phyloP scores from a whole-genome alignment of 148 eudicot genomes.

The Rhododendron mucronatum region DNA sequence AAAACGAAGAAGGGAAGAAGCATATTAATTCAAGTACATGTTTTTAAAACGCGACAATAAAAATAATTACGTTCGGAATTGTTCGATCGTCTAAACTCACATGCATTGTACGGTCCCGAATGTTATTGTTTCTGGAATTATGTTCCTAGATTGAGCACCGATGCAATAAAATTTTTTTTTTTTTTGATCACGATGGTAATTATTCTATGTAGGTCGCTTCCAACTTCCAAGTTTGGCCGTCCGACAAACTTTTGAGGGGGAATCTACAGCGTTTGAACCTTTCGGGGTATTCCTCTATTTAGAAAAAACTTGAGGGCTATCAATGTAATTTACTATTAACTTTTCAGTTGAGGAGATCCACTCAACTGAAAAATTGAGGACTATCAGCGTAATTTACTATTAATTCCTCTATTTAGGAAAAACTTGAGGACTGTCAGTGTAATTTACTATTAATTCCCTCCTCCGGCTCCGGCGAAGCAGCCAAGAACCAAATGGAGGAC shows the following conservation, averaged over 20 bases:
- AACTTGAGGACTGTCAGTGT: not conserved
- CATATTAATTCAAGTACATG: too few relatives aligned
- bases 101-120: too few relatives aligned
- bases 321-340: not conserved
- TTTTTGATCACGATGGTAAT: too few relatives aligned
- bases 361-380: not conserved
- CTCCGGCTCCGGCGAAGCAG: not conserved
- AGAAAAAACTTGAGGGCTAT: not conserved
- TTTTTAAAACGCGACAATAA: too few relatives aligned
- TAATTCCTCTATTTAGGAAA: too few relatives aligned
- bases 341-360: too few relatives aligned
- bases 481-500: slow-evolving; percentile 8
- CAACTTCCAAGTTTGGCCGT: not conserved
- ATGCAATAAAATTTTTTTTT: too few relatives aligned
- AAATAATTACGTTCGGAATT: too few relatives aligned
- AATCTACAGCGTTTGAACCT: not conserved
- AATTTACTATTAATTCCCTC: not conserved
- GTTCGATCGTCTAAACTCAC: too few relatives aligned
- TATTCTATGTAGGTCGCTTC: not conserved
- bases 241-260: not conserved
- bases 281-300: not conserved
- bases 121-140: too few relatives aligned
- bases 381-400: not conserved
- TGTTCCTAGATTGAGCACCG: too few relatives aligned
- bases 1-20: too few relatives aligned